Evolutionary conservation across 768 basidiomycete species (phyloP).

Genomic region (Asterophora lycoperdoides): DNA sequence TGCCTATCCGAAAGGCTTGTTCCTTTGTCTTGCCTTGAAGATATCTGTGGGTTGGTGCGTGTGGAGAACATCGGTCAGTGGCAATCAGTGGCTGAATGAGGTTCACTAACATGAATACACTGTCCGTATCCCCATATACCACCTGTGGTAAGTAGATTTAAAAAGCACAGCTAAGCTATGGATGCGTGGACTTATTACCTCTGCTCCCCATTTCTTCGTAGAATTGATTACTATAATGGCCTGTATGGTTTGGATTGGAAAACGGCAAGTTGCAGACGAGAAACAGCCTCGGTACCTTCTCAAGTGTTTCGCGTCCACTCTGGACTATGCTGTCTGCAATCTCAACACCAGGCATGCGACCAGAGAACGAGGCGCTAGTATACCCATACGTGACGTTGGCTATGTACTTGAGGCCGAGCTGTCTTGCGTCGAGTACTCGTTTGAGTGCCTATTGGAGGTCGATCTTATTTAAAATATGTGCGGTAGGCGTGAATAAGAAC

Average conservation of each 20-base stretch:
- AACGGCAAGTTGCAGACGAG: background rate
- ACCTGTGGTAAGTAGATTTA: constrained; percentile 38
- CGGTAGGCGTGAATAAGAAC: constrained; percentile 30
- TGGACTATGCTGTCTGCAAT: constrained; percentile 98
- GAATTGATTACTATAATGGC: constrained; percentile 77
- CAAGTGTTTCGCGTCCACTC: constrained; percentile 90
- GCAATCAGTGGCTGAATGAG: background rate
- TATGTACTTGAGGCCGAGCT: constrained; percentile 91
- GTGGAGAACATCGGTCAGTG: background rate
- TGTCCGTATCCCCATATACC: constrained; percentile 98
- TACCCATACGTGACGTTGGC: constrained; percentile 96
- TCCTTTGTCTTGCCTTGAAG: constrained; percentile 89
- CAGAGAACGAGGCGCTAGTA: constrained; percentile 90
- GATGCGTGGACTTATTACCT: constrained; percentile 28
- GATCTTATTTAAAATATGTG: background rate
- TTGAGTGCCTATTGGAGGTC: constrained; percentile 52
- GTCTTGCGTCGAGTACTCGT: constrained; percentile 82
- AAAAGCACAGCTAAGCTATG: background rate
- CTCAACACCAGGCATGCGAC: constrained; percentile 97
- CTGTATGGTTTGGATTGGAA: constrained; percentile 33
- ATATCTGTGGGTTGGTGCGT: constrained; percentile 35
- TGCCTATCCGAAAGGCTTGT: constrained; percentile 88
- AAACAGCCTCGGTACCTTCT: constrained; percentile 60
- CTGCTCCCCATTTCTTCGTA: constrained; percentile 81
- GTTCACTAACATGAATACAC: constrained; percentile 68